Evolutionary conservation across 306 rosid genomes (phyloP).

Genomic region (Aeschynomene evenia): DNA sequence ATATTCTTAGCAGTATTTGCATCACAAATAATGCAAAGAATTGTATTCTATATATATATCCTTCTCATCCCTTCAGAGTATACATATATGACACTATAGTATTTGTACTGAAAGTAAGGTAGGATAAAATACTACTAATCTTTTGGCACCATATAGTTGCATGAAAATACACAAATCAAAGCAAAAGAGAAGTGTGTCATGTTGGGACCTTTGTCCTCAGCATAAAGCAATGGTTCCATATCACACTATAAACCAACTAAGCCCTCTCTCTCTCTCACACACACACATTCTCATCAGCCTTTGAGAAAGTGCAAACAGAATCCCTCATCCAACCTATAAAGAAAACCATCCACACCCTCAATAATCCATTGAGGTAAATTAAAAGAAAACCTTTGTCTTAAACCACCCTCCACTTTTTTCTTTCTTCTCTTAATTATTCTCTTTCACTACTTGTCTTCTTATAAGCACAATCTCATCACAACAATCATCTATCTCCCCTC

Average conservation of each 20-base stretch:
- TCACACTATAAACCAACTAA: conserved; percentile 55
- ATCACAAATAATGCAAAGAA: background rate
- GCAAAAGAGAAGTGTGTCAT: conserved; percentile 39
- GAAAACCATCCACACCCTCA: conserved; percentile 42
- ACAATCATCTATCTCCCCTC: conserved; percentile 1
- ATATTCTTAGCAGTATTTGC: background rate
- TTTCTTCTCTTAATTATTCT: conserved; percentile 13
- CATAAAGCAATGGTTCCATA: conserved; percentile 52
- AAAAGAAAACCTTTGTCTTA: conserved; percentile 30
- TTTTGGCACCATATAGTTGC: conserved; percentile 39
- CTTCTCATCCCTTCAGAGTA: background rate
- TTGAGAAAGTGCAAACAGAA: conserved; percentile 53
- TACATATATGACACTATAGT: conserved; percentile 4
- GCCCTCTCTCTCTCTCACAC: conserved; percentile 5
- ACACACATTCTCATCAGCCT: background rate
- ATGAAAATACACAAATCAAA: conserved; percentile 61
- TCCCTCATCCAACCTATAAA: conserved; percentile 57
- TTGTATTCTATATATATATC: background rate
- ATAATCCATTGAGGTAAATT: conserved; percentile 33
- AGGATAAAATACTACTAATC: conserved; percentile 8
- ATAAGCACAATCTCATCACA: conserved; percentile 18
- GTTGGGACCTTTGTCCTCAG: conserved; percentile 43
- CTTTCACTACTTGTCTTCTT: background rate
- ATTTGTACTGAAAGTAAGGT: conserved; percentile 39
- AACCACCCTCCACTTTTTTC: background rate